Percentiles rank a stretch among this genome's conserved stretches.
phyloP scores from a whole-genome alignment of 768 basidiomycete species.

The Dictyophora rubrovolvata region DNA sequence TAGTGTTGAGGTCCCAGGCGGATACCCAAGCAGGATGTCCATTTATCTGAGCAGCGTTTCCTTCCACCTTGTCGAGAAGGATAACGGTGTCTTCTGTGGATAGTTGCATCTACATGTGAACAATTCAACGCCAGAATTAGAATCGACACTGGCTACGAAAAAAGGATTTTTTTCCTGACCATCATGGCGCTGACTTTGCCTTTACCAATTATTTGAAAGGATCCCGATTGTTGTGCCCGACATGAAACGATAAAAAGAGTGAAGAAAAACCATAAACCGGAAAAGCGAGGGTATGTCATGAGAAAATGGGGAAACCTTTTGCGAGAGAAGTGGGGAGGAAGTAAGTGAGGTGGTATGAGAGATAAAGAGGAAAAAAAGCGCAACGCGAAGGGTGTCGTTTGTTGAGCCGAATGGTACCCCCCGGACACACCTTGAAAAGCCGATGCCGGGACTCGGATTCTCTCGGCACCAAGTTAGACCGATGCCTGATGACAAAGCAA shows the following conservation, averaged over 20 bases:
- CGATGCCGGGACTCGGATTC: too few relatives aligned
- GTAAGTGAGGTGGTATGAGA: background rate
- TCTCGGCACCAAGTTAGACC: too few relatives aligned
- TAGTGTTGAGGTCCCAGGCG: constrained; percentile 59
- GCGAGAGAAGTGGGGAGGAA: background rate
- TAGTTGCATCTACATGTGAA: constrained; percentile 53
- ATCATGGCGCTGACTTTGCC: constrained; percentile 46
- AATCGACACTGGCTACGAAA: too few relatives aligned
- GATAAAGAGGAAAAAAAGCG: background rate
- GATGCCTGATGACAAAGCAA: too few relatives aligned
- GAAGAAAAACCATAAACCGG: background rate
- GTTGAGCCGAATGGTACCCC: too few relatives aligned
- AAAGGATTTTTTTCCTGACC: constrained; percentile 22
- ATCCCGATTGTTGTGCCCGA: constrained; percentile 21
- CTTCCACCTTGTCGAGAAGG: constrained; percentile 86
- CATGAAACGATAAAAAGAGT: background rate
- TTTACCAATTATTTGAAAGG: constrained; percentile 36
- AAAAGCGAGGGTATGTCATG: background rate
- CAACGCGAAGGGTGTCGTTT: too few relatives aligned
- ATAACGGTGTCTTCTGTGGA: constrained; percentile 76
- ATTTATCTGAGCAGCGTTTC: constrained; percentile 53
- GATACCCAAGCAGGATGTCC: constrained; percentile 70
- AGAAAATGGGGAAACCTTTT: background rate
- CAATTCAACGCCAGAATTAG: background rate
- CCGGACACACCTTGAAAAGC: too few relatives aligned